Conservation (phyloP, 805 yeast genomes). For the Komagataella phaffii region DNA sequence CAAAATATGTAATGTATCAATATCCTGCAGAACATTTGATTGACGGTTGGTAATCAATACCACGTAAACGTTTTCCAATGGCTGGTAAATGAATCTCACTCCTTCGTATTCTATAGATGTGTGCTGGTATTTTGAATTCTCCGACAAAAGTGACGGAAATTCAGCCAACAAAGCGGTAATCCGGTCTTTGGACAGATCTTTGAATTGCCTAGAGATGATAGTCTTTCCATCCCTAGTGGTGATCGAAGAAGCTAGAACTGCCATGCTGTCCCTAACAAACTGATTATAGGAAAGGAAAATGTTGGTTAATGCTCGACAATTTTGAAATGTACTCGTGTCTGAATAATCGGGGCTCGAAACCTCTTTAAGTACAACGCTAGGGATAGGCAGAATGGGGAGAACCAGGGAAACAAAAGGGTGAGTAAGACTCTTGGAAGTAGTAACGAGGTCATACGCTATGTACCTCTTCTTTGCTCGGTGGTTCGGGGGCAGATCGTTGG, state of each 20-base stretch:
- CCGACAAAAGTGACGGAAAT: conserved; percentile 69
- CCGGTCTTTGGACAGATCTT: conserved; percentile 71
- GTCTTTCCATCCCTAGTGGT: conserved; percentile 92
- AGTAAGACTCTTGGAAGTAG: neutral
- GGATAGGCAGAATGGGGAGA: neutral
- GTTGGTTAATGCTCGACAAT: neutral
- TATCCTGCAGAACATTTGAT: conserved; percentile 88
- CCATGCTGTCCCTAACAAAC: conserved; percentile 26
- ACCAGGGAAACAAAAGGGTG: neutral
- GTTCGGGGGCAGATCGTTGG: too few species aligned
- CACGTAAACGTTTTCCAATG: conserved; percentile 86
- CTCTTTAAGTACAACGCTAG: neutral
- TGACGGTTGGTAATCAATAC: conserved; percentile 83
- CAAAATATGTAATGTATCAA: conserved; percentile 80
- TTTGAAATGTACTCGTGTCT: neutral
- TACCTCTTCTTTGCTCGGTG: too few species aligned
- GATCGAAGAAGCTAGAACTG: conserved; percentile 84
- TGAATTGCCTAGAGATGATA: conserved; percentile 82
- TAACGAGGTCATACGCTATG: too few species aligned
- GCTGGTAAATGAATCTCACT: conserved; percentile 90
- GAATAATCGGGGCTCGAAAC: neutral
- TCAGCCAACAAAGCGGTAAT: conserved; percentile 76
- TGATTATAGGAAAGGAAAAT: neutral
- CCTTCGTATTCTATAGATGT: conserved; percentile 89
- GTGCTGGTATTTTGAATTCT: conserved; percentile 60